Base-by-base conservation (phyloP, 495 filamentous ascomycete genomes). In the Podospora australis region DNA sequence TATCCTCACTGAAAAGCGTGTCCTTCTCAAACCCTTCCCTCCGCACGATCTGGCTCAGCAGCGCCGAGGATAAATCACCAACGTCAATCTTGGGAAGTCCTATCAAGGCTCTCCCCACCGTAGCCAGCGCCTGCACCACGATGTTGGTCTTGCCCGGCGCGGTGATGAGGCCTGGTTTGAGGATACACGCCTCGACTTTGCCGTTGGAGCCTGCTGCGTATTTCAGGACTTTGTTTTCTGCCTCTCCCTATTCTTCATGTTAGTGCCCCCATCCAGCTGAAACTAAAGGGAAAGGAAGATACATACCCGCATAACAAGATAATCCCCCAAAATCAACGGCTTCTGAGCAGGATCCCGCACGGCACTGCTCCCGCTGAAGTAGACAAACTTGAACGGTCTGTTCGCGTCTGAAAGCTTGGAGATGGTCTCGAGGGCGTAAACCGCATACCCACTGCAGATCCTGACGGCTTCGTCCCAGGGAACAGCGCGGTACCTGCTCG, bases 21-120 rank as follows among this genome's bases (percentile, higher is more conserved):
- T 78, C 70, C 52, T 70, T 72, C 43, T 69, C 66, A 40, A 74
- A 63, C 11, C 77, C 75, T 30, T 72, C 49, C 1, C 73, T 25
- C 19, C n/a, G n/a, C n/a, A n/a, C n/a, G n/a, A 61, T 64, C 48
- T 73, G 67, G 10, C 71, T 49, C 5, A 80, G 22, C 51, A 78
- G 51, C 6, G 73, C 62, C 7, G 72, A 72, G 1, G 70, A 59
- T 11, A 78, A 46, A 39, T 74, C 64, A 14, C 39, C 30, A 2
- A 71, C 49, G 4, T 58, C 24, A 5, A 79, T 48, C 7, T 58
- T 68, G 1, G 68, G 66, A 17, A 76, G 16, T 3, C 55, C 51
- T 10, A 58, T 38, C 34, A 55, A 30, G 10, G 53, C 20, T 14
- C 29, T 11, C 4, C 21, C 21, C 21, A 43, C 19, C 23, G 1